Base-by-base conservation (phyloP, 768 basidiomycete genomes). In the Cantharellus anzutake region DNA sequence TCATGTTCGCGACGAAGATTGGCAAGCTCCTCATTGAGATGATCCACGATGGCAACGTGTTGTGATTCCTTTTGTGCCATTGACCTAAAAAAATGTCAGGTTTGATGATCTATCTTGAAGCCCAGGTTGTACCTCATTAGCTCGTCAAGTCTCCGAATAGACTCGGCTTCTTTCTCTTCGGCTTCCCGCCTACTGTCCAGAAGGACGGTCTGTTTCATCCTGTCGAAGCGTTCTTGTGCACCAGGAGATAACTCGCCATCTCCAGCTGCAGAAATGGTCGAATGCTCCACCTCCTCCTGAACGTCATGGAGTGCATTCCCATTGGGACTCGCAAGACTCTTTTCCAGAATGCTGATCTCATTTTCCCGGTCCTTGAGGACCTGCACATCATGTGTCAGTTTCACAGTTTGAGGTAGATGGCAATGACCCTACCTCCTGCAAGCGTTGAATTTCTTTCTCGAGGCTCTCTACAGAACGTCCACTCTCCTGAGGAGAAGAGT, bases 21-120 rank as follows among this genome's bases (percentile, higher is more conserved):
- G 1, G 63, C 63, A 51, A 74, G 70, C 59, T 72, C 66, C 4
- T 73, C 67, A 51, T 80, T 82, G 63, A 97, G 75, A 40, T 73
- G 73, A 48, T 88, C 82, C 37, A 96, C 84, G 34, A 78, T 68
- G 66, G 94, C 88, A 41, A 81, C 80, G 68, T 98, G 94, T 41
- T 81, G 75, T 3, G 88, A 84, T 69, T 99, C 96, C 69, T 98
- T 98, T 72, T 88, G 84, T 2, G 93, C 93, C 94, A 98, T 97
- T 2, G 94, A 89, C 63, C 91, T 96, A 61, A 37, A 52, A 16
- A n/a, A 7, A 65, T 51, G 52, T 4, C 38, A 44, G 51, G 52
- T 39, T 56, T 48, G 61, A 65, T 55, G 59, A 40, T 51, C 57
- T 56, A 38, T 48, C 2, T 48, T 40, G 41, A 39, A 35, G 59